A percentile compares a stretch with the other conserved stretches of the same genome.
phyloP scores from a whole-genome alignment of 495 filamentous ascomycete species.

The Wilcoxina mikolae region DNA sequence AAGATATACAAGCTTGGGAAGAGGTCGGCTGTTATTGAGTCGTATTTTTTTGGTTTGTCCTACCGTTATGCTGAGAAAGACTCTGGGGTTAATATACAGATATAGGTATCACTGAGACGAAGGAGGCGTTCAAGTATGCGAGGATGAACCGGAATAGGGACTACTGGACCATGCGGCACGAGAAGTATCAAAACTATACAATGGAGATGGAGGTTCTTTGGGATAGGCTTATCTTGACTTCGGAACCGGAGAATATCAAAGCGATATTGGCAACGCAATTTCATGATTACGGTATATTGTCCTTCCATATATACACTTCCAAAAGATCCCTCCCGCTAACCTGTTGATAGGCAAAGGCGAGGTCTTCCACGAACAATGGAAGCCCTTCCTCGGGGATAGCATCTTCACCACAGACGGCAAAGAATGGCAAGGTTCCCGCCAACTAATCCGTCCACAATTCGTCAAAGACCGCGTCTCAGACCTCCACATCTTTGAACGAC shows the following conservation, averaged over 20 bases:
- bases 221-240: constrained; percentile 48
- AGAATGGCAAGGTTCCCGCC: constrained; percentile 55
- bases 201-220: constrained; percentile 44
- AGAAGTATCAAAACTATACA: constrained; percentile 35
- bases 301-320: background rate
- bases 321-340: background rate
- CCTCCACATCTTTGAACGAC: constrained; percentile 62
- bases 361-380: constrained; percentile 45
- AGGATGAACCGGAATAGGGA: constrained; percentile 39
- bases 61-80: background rate
- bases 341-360: constrained; percentile 1
- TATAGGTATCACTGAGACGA: constrained; percentile 1
- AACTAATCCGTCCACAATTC: constrained; percentile 69
- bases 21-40: constrained; percentile 16
- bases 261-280: constrained; percentile 70
- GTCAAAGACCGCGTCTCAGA: constrained; percentile 65
- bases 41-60: background rate
- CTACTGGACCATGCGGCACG: constrained; percentile 43
- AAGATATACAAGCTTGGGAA: constrained; percentile 35
- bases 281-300: constrained; percentile 37
- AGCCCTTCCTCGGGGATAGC: constrained; percentile 57
- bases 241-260: constrained; percentile 53
- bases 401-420: constrained; percentile 69
- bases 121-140: background rate
- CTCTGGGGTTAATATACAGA: background rate